Evolutionary conservation across 2,329 filamentous ascomycete species (phyloP).

Genomic region (Colletotrichum paranaense): DNA sequence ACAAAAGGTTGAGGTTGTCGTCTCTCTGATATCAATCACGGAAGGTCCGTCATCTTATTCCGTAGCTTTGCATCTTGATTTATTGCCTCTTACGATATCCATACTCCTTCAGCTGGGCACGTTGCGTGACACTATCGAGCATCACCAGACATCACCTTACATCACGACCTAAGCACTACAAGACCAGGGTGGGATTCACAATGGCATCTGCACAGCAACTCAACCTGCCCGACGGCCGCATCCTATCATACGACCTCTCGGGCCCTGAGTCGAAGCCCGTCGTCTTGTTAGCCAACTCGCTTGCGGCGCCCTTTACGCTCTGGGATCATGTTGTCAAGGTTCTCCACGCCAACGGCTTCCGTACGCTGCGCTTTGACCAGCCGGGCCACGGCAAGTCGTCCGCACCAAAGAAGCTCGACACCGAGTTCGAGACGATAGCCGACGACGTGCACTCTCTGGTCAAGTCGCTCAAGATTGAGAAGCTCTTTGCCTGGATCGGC

Average conservation of each 20-base stretch:
- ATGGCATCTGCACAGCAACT: slow-evolving; percentile 38
- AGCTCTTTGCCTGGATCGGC: slow-evolving; percentile 54
- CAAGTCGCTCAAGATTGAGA: slow-evolving; percentile 43
- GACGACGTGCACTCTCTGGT: slow-evolving; percentile 51
- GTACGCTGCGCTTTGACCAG: slow-evolving; percentile 55
- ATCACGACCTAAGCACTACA: slow-evolving; percentile 40
- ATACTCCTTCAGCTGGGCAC: not conserved
- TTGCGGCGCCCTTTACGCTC: slow-evolving; percentile 47
- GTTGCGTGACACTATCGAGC: not conserved
- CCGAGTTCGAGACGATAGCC: slow-evolving; percentile 52
- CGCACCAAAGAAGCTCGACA: slow-evolving; percentile 46
- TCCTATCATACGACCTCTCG: slow-evolving; percentile 45
- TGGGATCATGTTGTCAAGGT: slow-evolving; percentile 53
- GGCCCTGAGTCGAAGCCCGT: slow-evolving; percentile 41
- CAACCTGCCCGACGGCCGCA: slow-evolving; percentile 42
- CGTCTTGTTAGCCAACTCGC: slow-evolving; percentile 53
- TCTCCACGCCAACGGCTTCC: slow-evolving; percentile 49
- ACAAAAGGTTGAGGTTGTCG: not conserved
- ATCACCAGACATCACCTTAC: not conserved
- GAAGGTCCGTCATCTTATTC: not conserved
- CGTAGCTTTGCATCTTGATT: not conserved
- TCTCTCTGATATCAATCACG: not conserved
- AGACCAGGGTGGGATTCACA: not conserved
- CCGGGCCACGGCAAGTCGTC: slow-evolving; percentile 55
- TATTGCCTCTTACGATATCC: not conserved